phyloP scores from a whole-genome alignment of 441 rosid genomes.

The Erodium moschatum region DNA sequence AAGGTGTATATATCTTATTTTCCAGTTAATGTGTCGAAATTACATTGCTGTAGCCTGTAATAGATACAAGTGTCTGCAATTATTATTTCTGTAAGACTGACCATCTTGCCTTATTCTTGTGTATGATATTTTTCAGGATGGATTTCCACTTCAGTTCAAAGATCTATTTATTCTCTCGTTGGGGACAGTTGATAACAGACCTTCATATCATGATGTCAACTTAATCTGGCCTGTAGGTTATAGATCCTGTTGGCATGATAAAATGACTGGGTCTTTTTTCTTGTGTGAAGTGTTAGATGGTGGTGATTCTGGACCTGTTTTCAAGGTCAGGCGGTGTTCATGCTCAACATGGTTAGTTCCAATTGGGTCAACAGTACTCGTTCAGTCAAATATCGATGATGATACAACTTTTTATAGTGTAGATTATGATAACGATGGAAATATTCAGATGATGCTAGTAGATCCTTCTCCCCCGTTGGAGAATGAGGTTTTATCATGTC shows the following conservation, averaged over 20 bases:
- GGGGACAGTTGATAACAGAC: slow-evolving; percentile 76
- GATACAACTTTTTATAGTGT: slow-evolving; percentile 21
- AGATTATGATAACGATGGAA: slow-evolving; percentile 39
- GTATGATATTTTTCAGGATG: slow-evolving; percentile 51
- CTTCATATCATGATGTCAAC: slow-evolving; percentile 63
- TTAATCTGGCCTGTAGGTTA: slow-evolving; percentile 30
- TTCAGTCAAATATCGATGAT: slow-evolving; percentile 24
- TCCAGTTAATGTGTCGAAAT: not conserved
- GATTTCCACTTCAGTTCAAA: slow-evolving; percentile 80
- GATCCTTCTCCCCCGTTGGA: slow-evolving; percentile 59
- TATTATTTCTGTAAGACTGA: not conserved
- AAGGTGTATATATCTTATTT: slow-evolving; percentile 17
- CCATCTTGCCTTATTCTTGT: slow-evolving; percentile 19
- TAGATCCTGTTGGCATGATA: slow-evolving; percentile 90
- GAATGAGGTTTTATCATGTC: slow-evolving; percentile 58
- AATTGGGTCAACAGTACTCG: slow-evolving; percentile 51
- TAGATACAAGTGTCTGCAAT: not conserved
- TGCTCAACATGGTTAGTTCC: slow-evolving; percentile 64
- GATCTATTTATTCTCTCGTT: slow-evolving; percentile 80
- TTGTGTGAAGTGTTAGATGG: slow-evolving; percentile 79
- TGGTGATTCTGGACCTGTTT: slow-evolving; percentile 80
- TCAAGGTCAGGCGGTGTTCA: slow-evolving; percentile 70
- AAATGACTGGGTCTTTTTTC: slow-evolving; percentile 78
- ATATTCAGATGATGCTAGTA: slow-evolving; percentile 54
- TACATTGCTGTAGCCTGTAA: not conserved